phyloP scores from a whole-genome alignment of 2,329 filamentous ascomycete species.

The Phialocephala sp. region DNA sequence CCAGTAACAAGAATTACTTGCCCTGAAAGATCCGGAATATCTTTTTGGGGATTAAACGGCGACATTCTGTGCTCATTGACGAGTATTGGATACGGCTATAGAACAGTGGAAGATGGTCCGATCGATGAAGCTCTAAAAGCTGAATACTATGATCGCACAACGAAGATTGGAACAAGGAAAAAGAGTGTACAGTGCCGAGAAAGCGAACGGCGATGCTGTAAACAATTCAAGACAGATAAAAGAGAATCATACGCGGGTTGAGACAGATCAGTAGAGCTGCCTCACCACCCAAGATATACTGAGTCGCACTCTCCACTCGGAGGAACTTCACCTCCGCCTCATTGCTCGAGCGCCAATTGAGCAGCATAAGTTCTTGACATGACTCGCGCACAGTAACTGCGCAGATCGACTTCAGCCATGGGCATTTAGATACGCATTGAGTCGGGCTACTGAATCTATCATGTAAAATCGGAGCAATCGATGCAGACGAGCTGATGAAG shows the following conservation, averaged over 20 bases:
- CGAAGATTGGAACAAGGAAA: no score
- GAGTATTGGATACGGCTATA: neutral
- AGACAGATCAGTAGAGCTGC: no score
- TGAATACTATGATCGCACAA: no score
- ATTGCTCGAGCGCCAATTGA: neutral
- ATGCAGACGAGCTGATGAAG: neutral
- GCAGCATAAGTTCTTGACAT: neutral
- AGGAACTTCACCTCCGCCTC: neutral
- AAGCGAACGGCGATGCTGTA: no score
- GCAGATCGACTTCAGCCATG: neutral
- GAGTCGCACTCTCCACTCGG: neutral
- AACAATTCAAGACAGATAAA: no score
- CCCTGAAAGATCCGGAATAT: slow-evolving; percentile 9
- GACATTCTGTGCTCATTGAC: neutral
- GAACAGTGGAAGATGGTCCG: no score
- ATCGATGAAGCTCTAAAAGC: no score
- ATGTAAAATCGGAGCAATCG: neutral
- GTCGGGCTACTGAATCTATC: neutral
- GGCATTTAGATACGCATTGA: neutral
- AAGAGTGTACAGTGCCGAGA: no score
- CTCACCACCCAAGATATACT: neutral
- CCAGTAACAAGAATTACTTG: slow-evolving; percentile 1
- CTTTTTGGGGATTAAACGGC: neutral
- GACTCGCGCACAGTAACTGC: neutral
- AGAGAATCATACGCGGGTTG: no score